Evolutionary conservation across 2,329 filamentous ascomycete genomes (phyloP).

Genomic region (Dactylellina haptotyla): DNA sequence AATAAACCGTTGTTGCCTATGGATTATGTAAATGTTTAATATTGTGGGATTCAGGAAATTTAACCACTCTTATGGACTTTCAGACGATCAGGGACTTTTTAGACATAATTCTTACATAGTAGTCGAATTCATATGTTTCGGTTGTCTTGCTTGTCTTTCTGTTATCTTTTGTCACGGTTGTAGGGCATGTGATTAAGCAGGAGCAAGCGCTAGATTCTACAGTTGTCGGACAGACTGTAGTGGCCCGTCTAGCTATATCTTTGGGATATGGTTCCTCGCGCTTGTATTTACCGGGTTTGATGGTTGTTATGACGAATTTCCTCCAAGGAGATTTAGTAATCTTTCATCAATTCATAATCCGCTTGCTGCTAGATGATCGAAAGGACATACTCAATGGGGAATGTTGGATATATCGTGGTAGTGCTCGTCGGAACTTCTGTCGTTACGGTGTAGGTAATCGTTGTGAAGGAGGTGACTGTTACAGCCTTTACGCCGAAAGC

Average conservation of each 20-base stretch:
- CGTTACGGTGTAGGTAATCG: not conserved
- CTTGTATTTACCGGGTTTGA: not conserved
- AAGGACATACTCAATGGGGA: not conserved
- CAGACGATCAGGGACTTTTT: too few species aligned
- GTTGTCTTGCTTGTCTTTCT: slow-evolving; percentile 15
- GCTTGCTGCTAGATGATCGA: too few species aligned
- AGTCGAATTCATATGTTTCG: not conserved
- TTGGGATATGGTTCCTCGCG: slow-evolving; percentile 9
- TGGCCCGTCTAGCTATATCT: slow-evolving; percentile 12
- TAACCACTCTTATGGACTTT: too few species aligned
- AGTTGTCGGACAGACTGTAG: slow-evolving; percentile 24
- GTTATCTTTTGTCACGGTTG: slow-evolving; percentile 13
- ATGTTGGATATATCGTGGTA: not conserved
- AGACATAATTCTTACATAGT: not conserved
- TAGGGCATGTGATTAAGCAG: slow-evolving; percentile 23
- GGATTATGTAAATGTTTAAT: not conserved
- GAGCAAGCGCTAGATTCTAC: slow-evolving; percentile 32
- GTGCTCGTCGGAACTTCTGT: not conserved
- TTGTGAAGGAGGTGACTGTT: not conserved
- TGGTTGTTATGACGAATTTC: slow-evolving; percentile 26
- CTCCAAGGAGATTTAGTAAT: too few species aligned
- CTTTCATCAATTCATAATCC: too few species aligned
- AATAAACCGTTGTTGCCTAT: not conserved
- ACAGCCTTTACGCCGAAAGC: not conserved
- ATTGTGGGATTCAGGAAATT: too few species aligned